phyloP scores from a whole-genome alignment of 108 stramenopile genomes.

The Epipyxis sp. region DNA sequence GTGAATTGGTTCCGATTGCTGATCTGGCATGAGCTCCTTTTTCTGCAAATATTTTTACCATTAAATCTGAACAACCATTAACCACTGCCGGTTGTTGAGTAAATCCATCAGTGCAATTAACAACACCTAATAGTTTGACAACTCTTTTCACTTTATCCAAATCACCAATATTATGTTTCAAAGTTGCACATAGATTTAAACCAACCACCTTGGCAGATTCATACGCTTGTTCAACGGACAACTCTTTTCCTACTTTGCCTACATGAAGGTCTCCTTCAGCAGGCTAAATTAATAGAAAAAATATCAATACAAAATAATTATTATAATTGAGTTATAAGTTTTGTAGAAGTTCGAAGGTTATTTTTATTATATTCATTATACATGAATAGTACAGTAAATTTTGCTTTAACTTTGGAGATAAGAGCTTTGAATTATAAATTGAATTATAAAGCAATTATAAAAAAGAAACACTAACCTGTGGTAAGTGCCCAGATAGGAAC shows the following conservation, averaged over 20 bases:
- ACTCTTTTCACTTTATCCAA: constrained; percentile 53
- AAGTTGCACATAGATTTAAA: constrained; percentile 61
- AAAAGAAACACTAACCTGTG: constrained; percentile 1
- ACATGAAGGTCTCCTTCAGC: constrained; percentile 70
- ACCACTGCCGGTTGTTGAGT: constrained; percentile 62
- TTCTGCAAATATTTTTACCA: constrained; percentile 61
- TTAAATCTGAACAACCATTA: constrained; percentile 67
- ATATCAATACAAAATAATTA: too few relatives aligned
- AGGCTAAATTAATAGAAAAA: too few relatives aligned
- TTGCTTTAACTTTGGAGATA: too few relatives aligned
- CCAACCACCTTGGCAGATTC: constrained; percentile 75
- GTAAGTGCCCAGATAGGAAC: constrained; percentile 19
- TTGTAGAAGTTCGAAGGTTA: too few relatives aligned
- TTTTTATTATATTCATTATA: too few relatives aligned
- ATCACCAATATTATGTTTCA: constrained; percentile 46
- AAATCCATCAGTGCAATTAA: constrained; percentile 66
- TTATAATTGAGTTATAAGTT: too few relatives aligned
- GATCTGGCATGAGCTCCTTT: constrained; percentile 62
- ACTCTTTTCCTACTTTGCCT: constrained; percentile 70
- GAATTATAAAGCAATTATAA: neutral
- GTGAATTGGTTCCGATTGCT: constrained; percentile 67
- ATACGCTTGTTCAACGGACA: constrained; percentile 71
- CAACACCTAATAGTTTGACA: constrained; percentile 67
- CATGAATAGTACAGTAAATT: too few relatives aligned
- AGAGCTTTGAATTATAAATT: neutral